A percentile compares a stretch with the other conserved stretches of the same genome.
Evolutionary conservation across 306 rosid species (phyloP).

Genomic region (Senna tora): DNA sequence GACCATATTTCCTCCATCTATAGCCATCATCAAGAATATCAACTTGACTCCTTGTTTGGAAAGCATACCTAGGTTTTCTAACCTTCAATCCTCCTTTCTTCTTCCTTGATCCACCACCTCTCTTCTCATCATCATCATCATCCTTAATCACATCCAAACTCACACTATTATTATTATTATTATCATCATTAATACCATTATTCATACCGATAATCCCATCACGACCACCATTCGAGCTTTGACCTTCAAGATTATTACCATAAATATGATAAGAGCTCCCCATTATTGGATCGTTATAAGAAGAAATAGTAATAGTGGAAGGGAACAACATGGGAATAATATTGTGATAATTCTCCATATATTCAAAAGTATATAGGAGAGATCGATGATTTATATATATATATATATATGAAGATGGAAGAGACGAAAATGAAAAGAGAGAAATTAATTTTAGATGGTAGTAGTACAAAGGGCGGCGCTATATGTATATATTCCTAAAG

Average conservation of each 20-base stretch:
- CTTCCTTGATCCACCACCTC: background rate
- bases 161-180: background rate
- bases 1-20: conserved; percentile 90
- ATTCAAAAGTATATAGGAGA: no score
- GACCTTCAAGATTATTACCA: background rate
- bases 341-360: no score
- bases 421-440: no score
- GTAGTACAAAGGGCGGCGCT: no score
- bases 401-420: no score
- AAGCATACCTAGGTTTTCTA: conserved; percentile 67
- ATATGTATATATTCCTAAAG: no score
- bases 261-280: background rate
- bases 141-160: background rate
- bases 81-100: conserved; percentile 55
- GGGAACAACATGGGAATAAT: no score
- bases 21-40: conserved; percentile 90
- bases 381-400: no score
- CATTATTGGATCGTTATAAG: background rate
- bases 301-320: no score
- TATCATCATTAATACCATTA: conserved; percentile 43
- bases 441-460: no score
- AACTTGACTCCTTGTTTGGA: conserved; percentile 78
- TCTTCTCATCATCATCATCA: background rate
- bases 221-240: background rate
- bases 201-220: background rate